A percentile compares a stretch with the other conserved stretches of the same genome.
Evolutionary conservation across 768 basidiomycete genomes (phyloP).

Genomic region (Glaciozyma martinii): DNA sequence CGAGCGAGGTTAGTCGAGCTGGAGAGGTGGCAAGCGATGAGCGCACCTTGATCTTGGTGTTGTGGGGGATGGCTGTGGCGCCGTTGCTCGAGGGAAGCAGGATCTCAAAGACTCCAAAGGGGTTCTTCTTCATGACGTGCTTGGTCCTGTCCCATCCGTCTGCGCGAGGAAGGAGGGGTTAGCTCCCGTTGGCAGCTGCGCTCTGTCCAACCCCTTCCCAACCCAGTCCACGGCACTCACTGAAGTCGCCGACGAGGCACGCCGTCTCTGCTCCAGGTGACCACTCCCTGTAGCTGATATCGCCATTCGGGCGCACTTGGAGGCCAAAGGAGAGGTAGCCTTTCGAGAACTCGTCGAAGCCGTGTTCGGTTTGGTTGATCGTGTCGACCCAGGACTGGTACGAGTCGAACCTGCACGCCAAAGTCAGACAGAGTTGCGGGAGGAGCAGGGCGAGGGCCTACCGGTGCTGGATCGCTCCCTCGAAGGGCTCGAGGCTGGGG

Average conservation of each 20-base stretch:
- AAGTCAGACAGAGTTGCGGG: background rate
- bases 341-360: constrained; percentile 66
- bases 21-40: background rate
- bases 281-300: constrained; percentile 87
- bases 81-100: constrained; percentile 61
- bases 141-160: constrained; percentile 79
- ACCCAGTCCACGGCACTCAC: constrained; percentile 62
- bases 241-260: constrained; percentile 88
- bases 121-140: constrained; percentile 74
- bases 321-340: constrained; percentile 71
- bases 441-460: background rate
- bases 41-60: constrained; percentile 86
- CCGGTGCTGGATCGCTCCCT: constrained; percentile 36
- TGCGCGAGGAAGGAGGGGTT: constrained; percentile 37
- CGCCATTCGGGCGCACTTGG: constrained; percentile 56
- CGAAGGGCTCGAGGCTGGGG: constrained; percentile 42
- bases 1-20: background rate
- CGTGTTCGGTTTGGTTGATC: constrained; percentile 57
- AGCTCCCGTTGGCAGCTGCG: background rate
- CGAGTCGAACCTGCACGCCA: constrained; percentile 5
- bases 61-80: constrained; percentile 76
- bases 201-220: too few relatives aligned
- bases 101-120: constrained; percentile 86
- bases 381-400: constrained; percentile 36
- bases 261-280: constrained; percentile 82